Conservation (phyloP, 1,139 yeast genomes). For the Geotrichum siamense region DNA sequence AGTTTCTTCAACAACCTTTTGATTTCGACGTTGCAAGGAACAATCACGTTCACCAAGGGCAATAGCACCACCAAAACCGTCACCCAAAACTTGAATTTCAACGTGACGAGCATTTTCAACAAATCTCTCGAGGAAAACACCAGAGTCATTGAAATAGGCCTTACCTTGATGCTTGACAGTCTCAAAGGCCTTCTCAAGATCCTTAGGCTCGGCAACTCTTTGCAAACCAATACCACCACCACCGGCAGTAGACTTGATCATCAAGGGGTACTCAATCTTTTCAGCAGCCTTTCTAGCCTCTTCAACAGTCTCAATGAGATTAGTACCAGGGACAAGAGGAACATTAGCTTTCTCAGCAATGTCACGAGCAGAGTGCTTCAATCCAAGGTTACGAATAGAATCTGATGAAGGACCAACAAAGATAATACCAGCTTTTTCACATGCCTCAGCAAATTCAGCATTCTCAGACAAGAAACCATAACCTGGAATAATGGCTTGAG, state of each 20-base stretch:
- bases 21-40: conserved; percentile 93
- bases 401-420: conserved; percentile 96
- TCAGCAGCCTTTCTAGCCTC: conserved; percentile 79
- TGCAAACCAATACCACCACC: conserved; percentile 99
- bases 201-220: conserved; percentile 75
- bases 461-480: conserved; percentile 95
- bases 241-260: conserved; percentile 97
- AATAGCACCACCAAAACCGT: conserved; percentile 84
- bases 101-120: conserved; percentile 94
- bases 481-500: conserved; percentile 94
- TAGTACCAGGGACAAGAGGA: conserved; percentile 94
- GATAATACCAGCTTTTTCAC: conserved; percentile 72
- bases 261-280: conserved; percentile 75
- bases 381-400: conserved; percentile 81
- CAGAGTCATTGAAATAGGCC: conserved; percentile 88
- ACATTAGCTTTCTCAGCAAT: conserved; percentile 84
- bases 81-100: conserved; percentile 94
- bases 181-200: conserved; percentile 74
- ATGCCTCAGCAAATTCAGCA: conserved; percentile 88
- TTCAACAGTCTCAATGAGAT: conserved; percentile 56
- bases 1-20: conserved; percentile 91
- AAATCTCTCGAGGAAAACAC: conserved; percentile 88
- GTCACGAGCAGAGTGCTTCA: conserved; percentile 93
- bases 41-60: conserved; percentile 97
- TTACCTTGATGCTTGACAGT: conserved; percentile 92